phyloP scores from a whole-genome alignment of 352 stramenopile genomes.

The Stramenopiles sp. region DNA sequence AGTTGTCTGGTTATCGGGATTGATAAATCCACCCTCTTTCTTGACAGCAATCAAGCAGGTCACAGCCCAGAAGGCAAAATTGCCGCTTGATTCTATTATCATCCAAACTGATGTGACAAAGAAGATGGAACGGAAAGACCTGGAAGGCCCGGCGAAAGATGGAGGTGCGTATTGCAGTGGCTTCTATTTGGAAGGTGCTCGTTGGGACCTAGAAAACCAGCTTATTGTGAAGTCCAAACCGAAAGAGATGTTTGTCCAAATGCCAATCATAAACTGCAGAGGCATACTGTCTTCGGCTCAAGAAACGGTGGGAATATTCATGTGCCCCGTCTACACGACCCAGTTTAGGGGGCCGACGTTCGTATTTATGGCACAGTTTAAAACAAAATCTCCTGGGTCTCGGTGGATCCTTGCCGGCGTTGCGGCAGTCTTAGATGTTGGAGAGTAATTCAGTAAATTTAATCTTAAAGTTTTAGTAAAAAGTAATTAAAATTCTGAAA shows the following conservation, averaged over 20 bases:
- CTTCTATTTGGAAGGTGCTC: constrained; percentile 78
- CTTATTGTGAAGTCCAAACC: constrained; percentile 79
- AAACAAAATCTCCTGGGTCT: constrained; percentile 76
- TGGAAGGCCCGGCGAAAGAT: constrained; percentile 46
- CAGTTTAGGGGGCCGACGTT: constrained; percentile 82
- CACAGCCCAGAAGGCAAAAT: constrained; percentile 87
- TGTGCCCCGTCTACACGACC: constrained; percentile 92
- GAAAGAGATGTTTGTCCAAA: constrained; percentile 92
- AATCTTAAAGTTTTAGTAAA: too few relatives aligned
- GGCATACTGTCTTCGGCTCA: constrained; percentile 77
- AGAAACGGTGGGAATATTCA: constrained; percentile 67
- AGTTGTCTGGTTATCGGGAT: constrained; percentile 78
- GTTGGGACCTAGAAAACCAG: constrained; percentile 69
- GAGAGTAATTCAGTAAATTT: too few relatives aligned
- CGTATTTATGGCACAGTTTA: constrained; percentile 90
- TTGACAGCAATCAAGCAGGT: constrained; percentile 90
- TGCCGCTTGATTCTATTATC: constrained; percentile 87
- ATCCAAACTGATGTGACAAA: constrained; percentile 88
- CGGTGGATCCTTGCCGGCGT: constrained; percentile 85
- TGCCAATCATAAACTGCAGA: constrained; percentile 94
- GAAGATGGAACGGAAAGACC: constrained; percentile 47
- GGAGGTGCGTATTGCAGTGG: constrained; percentile 87
- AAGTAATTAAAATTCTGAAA: too few relatives aligned
- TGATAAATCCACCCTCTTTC: constrained; percentile 89
- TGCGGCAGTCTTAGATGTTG: constrained; percentile 77